Base-by-base conservation (phyloP, 192 early-diverging fungal genomes). In the Coemansia sp. region DNA sequence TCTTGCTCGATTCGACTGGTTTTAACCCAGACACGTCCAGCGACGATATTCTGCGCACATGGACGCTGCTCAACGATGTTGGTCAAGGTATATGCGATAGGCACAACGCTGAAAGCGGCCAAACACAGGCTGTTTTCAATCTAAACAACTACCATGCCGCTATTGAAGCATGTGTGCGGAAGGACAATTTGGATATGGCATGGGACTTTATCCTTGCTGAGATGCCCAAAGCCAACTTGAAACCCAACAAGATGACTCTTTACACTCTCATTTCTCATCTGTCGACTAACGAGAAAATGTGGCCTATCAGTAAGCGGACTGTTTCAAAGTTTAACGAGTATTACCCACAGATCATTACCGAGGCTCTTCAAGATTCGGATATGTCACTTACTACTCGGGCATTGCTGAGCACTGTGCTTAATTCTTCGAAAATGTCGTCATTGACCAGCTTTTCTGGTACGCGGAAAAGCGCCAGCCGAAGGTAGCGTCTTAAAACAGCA, bases 91-190 rank as follows among this genome's bases (percentile, higher is more conserved):
- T 44, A 14, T 20, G 14, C 2, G 26, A 27, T 5, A 19, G 42
- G 23, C 26, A 25, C 9, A 25, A 44, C 8, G 38, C 5, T 4
- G 24, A 7, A 19, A 8, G 26, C 2, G 2, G 6, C 23, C 1
- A 25, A 13, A 11, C 3, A 26, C 24, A 4, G 1, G 7, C n/a
- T 18, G 5, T 13, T 8, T 37, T 75, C 17, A 67, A 68, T 33
- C 47, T 43, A 32, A 68, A 64, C 60, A 61, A 67, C 42, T 63
- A 64, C 57, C 53, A 75, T 36, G 50, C 72, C 29, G 53, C 30
- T 3, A 68, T 75, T 13, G 65, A 64, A 46, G 72, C 72, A 15
- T 56, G 43, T 53, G 60, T 75, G 23, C 72, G 72, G 22, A 53
- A 68, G 33, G 64, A 66, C 33, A 57, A 75, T 14, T 32, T 75